A percentile compares a stretch with the other conserved stretches of the same genome.
These are phyloP conservation scores for Nicotiana rustica DNA, from an alignment of 305 asterid genomes.

Conservation along the genomic window DNA sequence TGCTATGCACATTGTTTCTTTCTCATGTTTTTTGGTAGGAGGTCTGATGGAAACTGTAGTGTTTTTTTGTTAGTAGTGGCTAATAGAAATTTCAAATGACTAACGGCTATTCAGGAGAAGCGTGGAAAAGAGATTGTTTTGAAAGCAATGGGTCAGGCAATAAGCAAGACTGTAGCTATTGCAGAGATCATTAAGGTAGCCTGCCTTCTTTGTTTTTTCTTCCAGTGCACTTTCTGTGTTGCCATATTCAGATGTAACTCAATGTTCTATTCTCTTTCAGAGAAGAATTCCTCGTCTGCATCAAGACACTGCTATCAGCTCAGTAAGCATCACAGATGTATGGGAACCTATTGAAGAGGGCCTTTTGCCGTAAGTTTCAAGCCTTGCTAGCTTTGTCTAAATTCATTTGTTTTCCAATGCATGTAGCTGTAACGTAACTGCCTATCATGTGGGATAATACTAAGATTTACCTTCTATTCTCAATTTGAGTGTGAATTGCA, in stretches of 20 bases:
- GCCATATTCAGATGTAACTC: conserved; percentile 19
- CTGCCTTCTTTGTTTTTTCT: background rate
- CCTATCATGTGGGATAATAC: conserved; percentile 11
- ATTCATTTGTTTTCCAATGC: background rate
- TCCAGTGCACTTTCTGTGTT: background rate
- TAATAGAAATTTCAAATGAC: background rate
- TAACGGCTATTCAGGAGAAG: conserved; percentile 61
- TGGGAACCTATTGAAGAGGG: conserved; percentile 99
- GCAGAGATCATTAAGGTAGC: conserved; percentile 87
- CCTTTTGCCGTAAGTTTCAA: conserved; percentile 76
- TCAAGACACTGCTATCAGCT: conserved; percentile 89
- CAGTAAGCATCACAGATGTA: conserved; percentile 86
- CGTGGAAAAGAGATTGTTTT: conserved; percentile 79
- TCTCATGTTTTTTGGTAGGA: conserved; percentile 23
- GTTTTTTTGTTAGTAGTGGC: conserved; percentile 31
- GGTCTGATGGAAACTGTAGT: conserved; percentile 32
- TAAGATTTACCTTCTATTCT: conserved; percentile 14
- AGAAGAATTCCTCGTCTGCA: conserved; percentile 81
- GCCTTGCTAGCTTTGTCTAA: conserved; percentile 10
- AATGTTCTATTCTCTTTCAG: conserved; percentile 50
- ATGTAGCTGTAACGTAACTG: background rate
- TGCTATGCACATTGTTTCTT: background rate
- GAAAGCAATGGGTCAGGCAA: conserved; percentile 99
- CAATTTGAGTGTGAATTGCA: background rate
- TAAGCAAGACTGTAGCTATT: conserved; percentile 89